These are phyloP conservation scores for Serendipita sp. DNA, from an alignment of 768 basidiomycete genomes.

Conservation along the genomic window DNA sequence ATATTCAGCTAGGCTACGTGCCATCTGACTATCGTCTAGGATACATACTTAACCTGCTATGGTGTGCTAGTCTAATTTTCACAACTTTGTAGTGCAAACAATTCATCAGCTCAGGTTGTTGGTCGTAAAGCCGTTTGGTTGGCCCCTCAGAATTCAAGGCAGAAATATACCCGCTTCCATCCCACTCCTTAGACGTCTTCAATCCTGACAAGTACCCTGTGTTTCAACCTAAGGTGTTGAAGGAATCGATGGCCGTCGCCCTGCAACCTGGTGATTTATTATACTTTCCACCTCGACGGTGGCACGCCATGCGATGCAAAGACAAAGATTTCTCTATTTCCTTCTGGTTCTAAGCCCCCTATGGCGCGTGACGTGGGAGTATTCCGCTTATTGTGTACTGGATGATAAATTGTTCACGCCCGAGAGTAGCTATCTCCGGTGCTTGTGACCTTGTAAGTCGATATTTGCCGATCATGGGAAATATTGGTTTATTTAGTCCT, in stretches of 20 bases:
- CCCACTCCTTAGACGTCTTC: conserved; percentile 60
- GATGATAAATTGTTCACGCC: too few species aligned
- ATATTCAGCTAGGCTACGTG: conserved; percentile 5
- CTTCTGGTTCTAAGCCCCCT: conserved; percentile 61
- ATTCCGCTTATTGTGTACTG: too few species aligned
- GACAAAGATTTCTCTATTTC: conserved; percentile 73
- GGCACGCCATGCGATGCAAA: conserved; percentile 83
- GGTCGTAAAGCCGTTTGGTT: conserved; percentile 87
- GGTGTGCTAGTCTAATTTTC: conserved; percentile 28
- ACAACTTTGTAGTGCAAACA: conserved; percentile 8
- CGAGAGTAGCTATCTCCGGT: too few species aligned
- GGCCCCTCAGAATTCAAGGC: conserved; percentile 37
- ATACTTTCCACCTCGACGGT: conserved; percentile 85
- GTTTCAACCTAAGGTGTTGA: conserved; percentile 27
- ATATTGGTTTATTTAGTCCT: too few species aligned
- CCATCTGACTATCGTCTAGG: conserved; percentile 28
- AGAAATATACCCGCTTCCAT: conserved; percentile 37
- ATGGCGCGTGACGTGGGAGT: too few species aligned
- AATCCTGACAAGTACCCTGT: conserved; percentile 20
- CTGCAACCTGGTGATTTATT: conserved; percentile 72
- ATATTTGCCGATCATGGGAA: too few species aligned
- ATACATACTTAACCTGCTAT: conserved; percentile 87
- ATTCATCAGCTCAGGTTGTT: conserved; percentile 51
- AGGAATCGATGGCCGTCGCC: conserved; percentile 40
- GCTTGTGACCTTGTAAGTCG: too few species aligned